phyloP scores from a whole-genome alignment of 2,329 filamentous ascomycete genomes.

The Orbilia quercus region DNA sequence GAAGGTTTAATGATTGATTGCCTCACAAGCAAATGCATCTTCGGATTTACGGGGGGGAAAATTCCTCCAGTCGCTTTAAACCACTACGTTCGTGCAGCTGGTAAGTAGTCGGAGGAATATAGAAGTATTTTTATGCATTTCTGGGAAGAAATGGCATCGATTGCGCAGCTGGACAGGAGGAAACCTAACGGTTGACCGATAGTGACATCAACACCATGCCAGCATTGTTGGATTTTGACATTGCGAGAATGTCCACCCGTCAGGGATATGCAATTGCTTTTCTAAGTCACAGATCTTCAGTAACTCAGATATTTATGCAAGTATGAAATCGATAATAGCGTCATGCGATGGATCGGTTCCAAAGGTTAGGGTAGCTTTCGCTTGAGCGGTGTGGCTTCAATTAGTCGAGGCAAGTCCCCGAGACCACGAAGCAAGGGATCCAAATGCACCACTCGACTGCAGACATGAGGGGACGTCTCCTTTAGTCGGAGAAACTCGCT shows the following conservation, averaged over 20 bases:
- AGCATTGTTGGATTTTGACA: slow-evolving; percentile 47
- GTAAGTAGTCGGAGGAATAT: background rate
- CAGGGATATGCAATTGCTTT: slow-evolving; percentile 30
- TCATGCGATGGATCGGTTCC: slow-evolving; percentile 41
- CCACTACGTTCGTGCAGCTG: background rate
- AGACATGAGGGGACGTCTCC: too few relatives aligned
- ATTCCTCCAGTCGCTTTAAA: background rate
- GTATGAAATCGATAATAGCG: slow-evolving; percentile 35
- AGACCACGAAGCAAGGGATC: slow-evolving; percentile 1
- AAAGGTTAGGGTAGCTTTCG: slow-evolving; percentile 22
- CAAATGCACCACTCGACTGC: too few relatives aligned
- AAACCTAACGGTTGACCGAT: background rate
- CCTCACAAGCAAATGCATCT: background rate
- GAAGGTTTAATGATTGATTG: background rate
- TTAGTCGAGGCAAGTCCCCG: slow-evolving; percentile 45
- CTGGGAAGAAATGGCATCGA: too few relatives aligned
- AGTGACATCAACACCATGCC: slow-evolving; percentile 39
- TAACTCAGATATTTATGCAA: slow-evolving; percentile 19
- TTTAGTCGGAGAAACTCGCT: slow-evolving; percentile 9
- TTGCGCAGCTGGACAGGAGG: background rate
- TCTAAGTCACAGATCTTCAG: slow-evolving; percentile 10
- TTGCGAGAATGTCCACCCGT: slow-evolving; percentile 8
- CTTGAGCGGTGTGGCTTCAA: slow-evolving; percentile 34
- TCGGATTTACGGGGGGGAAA: background rate
- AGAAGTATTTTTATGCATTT: too few relatives aligned